Percentiles rank a stretch among this genome's conserved stretches.
Evolutionary conservation across 192 early-diverging fungal genomes (phyloP).

Genomic region (Umbelopsis sp.): DNA sequence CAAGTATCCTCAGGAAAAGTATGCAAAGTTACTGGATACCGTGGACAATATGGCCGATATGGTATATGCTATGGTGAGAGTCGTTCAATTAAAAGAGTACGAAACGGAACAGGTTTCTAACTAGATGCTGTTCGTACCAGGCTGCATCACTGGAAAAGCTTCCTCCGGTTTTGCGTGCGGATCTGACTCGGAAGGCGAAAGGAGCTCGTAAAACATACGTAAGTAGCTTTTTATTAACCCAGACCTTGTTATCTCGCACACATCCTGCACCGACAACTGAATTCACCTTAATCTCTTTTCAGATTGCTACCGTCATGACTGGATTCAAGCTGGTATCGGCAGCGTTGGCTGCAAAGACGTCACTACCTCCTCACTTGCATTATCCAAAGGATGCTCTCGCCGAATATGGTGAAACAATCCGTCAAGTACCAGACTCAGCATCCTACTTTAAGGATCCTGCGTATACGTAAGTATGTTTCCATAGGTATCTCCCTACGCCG

Average conservation of each 20-base stretch:
- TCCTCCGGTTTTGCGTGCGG: background rate
- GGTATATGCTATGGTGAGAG: constrained; percentile 33
- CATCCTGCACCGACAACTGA: background rate
- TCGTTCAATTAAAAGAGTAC: background rate
- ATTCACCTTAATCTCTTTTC: background rate
- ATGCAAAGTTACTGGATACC: constrained; percentile 24
- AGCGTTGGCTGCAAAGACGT: constrained; percentile 30
- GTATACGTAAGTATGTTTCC: background rate
- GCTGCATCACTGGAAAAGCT: background rate
- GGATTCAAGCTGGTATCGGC: constrained; percentile 30
- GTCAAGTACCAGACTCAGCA: background rate
- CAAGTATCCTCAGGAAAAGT: constrained; percentile 34
- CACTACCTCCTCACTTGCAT: constrained; percentile 31
- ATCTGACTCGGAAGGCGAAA: background rate
- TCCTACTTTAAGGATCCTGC: background rate
- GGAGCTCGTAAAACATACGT: constrained; percentile 23
- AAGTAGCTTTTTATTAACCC: background rate
- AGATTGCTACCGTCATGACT: constrained; percentile 30
- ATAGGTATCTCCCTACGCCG: background rate
- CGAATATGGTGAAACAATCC: constrained; percentile 1
- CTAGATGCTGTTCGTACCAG: background rate
- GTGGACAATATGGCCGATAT: constrained; percentile 41
- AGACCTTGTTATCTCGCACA: background rate
- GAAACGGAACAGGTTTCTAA: too few relatives aligned
- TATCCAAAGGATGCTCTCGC: constrained; percentile 14